Conservation (phyloP, 495 filamentous ascomycete genomes). For the Hypomontagnella monticulosa region DNA sequence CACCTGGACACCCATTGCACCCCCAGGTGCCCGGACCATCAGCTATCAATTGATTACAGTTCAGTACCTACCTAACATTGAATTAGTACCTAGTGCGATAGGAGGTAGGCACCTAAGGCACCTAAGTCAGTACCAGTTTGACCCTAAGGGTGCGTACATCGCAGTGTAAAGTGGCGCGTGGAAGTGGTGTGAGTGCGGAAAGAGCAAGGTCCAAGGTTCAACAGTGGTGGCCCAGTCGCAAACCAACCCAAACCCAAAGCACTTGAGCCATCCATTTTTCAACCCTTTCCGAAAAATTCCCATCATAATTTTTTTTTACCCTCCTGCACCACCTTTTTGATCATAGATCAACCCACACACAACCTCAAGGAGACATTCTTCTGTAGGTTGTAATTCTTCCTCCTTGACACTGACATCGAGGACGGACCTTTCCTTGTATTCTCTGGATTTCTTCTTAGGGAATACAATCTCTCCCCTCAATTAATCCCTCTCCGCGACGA, state of each 20-base stretch:
- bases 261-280: constrained; percentile 37
- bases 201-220: not conserved
- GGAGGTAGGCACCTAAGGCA: constrained; percentile 13
- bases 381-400: constrained; percentile 46
- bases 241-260: constrained; percentile 5
- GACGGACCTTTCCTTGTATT: constrained; percentile 43
- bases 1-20: constrained; percentile 2
- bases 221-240: constrained; percentile 37
- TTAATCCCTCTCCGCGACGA: constrained; percentile 37
- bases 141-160: not conserved
- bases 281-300: constrained; percentile 46
- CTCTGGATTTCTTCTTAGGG: constrained; percentile 49
- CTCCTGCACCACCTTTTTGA: constrained; percentile 42
- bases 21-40: constrained; percentile 9
- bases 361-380: constrained; percentile 48
- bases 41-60: too few relatives aligned
- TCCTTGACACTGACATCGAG: constrained; percentile 42
- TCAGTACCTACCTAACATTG: not conserved
- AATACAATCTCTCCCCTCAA: constrained; percentile 52
- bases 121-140: not conserved
- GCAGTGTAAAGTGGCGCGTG: constrained; percentile 9
- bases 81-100: not conserved
- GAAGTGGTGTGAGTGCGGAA: not conserved
- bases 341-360: constrained; percentile 50
- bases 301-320: constrained; percentile 48